A percentile compares a stretch with the other conserved stretches of the same genome.
These are phyloP conservation scores for Cladobotryum mycophilum DNA, from an alignment of 2,329 filamentous ascomycete genomes.

Conservation along the genomic window DNA sequence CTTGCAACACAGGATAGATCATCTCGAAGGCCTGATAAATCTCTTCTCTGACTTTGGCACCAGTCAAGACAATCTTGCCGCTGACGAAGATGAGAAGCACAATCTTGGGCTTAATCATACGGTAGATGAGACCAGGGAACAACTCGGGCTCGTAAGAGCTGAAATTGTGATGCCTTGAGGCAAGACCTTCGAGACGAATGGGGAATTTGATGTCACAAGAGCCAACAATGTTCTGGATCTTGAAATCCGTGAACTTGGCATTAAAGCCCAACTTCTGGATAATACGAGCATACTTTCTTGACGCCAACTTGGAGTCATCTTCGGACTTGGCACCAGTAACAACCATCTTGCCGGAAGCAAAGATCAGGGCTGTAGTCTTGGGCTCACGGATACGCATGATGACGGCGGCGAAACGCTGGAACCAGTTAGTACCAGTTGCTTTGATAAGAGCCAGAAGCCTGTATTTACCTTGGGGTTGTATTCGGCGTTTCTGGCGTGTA, in stretches of 20 bases:
- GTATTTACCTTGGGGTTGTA: conserved; percentile 88
- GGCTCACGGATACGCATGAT: conserved; percentile 99
- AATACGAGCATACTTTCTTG: conserved; percentile 95
- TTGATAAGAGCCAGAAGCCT: not conserved
- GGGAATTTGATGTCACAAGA: conserved; percentile 99
- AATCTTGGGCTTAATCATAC: conserved; percentile 99
- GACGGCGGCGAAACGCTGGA: conserved; percentile 91
- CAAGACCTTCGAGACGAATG: conserved; percentile 91
- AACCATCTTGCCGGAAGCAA: conserved; percentile 98
- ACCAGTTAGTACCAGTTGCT: conserved; percentile 13
- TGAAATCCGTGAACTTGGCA: conserved; percentile 99
- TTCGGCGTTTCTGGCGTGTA: conserved; percentile 96
- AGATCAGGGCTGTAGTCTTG: conserved; percentile 97
- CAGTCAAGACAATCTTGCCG: conserved; percentile 96
- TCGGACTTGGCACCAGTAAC: conserved; percentile 97
- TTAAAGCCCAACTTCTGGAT: conserved; percentile 99
- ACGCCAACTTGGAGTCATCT: conserved; percentile 94
- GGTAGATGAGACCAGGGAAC: conserved; percentile 98
- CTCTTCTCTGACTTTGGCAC: conserved; percentile 95
- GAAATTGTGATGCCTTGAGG: conserved; percentile 97
- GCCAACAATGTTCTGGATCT: conserved; percentile 99
- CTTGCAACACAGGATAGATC: conserved; percentile 93
- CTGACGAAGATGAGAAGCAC: conserved; percentile 96
- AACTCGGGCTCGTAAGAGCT: conserved; percentile 97
- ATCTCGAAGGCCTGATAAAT: conserved; percentile 96